Percentiles rank a stretch among this genome's conserved stretches.
These are phyloP conservation scores for Dactylellina drechsleri DNA, from an alignment of 2,329 filamentous ascomycete genomes.

Conservation along the genomic window DNA sequence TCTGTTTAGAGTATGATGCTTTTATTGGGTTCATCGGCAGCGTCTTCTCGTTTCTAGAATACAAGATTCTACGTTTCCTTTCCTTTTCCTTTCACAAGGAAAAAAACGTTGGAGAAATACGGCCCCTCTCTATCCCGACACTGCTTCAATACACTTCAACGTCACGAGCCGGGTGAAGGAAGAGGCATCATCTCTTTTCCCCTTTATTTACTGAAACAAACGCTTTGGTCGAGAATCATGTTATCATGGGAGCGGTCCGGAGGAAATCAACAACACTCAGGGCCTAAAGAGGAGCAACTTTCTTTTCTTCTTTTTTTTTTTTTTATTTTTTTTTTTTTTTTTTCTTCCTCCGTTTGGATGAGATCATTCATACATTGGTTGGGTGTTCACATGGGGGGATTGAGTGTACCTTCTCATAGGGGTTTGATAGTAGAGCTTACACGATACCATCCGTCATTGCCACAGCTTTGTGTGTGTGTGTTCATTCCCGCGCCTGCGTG, in stretches of 20 bases:
- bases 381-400: slow-evolving; percentile 49
- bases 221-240: slow-evolving; percentile 29
- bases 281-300: background rate
- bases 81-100: slow-evolving; percentile 31
- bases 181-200: slow-evolving; percentile 18
- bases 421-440: slow-evolving; percentile 56
- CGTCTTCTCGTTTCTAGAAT: slow-evolving; percentile 52
- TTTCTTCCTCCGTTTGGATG: slow-evolving; percentile 15
- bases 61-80: slow-evolving; percentile 41
- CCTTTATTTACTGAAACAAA: slow-evolving; percentile 18
- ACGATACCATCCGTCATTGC: slow-evolving; percentile 54
- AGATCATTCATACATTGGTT: slow-evolving; percentile 25
- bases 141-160: slow-evolving; percentile 28
- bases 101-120: slow-evolving; percentile 39
- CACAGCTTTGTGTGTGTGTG: slow-evolving; percentile 55
- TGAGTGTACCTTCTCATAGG: slow-evolving; percentile 55
- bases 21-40: slow-evolving; percentile 50
- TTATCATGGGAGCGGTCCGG: slow-evolving; percentile 26
- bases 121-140: slow-evolving; percentile 14
- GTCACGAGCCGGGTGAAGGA: slow-evolving; percentile 26
- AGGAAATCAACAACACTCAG: slow-evolving; percentile 11
- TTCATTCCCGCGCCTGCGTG: slow-evolving; percentile 55
- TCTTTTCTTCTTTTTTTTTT: too few species aligned
- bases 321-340: too few species aligned
- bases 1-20: slow-evolving; percentile 55